Evolutionary conservation across 345 rosid genomes (phyloP), one percentile per base, ranked within the genome.

Genomic region (Triadica sebifera): DNA sequence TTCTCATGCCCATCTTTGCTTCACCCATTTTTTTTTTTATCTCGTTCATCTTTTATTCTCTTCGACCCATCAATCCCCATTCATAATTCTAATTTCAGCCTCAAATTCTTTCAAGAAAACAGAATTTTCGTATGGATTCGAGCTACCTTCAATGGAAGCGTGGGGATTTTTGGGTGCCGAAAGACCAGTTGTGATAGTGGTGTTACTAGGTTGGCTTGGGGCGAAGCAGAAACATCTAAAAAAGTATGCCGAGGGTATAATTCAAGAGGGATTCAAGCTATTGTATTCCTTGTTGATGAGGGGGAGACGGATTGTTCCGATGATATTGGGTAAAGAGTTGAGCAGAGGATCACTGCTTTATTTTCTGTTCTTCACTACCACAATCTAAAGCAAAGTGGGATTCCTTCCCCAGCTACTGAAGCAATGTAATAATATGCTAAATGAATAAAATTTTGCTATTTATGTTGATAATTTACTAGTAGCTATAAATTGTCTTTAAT

Each of bases 141-240:
- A 76, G 89, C 94, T 77, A 71, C 47, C 6, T n/a, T 66, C 62
- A 70, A 72, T 41, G 82, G 81, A 10, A 64, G 70, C 45, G 69
- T 37, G 49, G 72, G 76, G 11, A 22, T n/a, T 38, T 25, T 68
- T 78, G 19, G 77, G 79, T 4, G 78, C 68, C 65, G 69, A 81
- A 24, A 83, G 77, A 66, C 67, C 78, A 38, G 87, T 51, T 58
- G 83, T 85, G 73, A 89, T 93, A 24, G 97, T 92, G 53, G 96
- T 92, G 62, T 76, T 94, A 41, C 77, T 93, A 65, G 99, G 99
- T 24, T 93, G 98, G 99, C 90, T 95, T 5, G 97, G 97, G 45
- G 92, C 97, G 16, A 83, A 82, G 86, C 67, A 84, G 59, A 89
- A 89, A 78, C 97, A 95, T 62, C 65, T 93, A 16, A 87, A 76